Conservation (phyloP, 257 asterid species). For the Capsicum baccatum region DNA sequence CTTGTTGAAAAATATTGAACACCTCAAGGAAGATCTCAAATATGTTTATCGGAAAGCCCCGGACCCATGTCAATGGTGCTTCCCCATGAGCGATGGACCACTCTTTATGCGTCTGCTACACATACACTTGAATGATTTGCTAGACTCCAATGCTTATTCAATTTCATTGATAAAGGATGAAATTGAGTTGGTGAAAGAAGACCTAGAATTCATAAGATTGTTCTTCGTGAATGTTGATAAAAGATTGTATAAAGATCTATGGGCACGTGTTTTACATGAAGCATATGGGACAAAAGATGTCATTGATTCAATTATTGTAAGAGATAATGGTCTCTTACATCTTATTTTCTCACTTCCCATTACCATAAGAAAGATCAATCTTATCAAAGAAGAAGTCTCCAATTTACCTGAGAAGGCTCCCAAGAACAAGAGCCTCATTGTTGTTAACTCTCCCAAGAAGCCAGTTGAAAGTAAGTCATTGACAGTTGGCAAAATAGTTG, state of each 20-base stretch:
- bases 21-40: background rate
- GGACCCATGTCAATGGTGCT: background rate
- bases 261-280: background rate
- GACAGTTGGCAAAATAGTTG: background rate
- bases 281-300: background rate
- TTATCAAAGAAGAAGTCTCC: background rate
- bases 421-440: background rate
- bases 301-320: background rate
- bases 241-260: background rate
- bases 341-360: background rate
- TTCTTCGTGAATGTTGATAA: background rate
- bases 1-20: background rate
- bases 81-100: background rate
- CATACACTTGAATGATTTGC: background rate
- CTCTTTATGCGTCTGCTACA: background rate
- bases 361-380: background rate
- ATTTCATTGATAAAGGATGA: background rate
- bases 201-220: background rate
- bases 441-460: background rate
- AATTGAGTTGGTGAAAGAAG: background rate
- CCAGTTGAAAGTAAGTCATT: background rate
- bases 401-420: background rate
- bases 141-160: conserved; percentile 5
- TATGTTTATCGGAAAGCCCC: background rate
- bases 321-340: conserved; percentile 8